Evolutionary conservation across 2,329 filamentous ascomycete species (phyloP), one percentile per base, ranked within the genome.

Genomic region (Exserohilum turcica): DNA sequence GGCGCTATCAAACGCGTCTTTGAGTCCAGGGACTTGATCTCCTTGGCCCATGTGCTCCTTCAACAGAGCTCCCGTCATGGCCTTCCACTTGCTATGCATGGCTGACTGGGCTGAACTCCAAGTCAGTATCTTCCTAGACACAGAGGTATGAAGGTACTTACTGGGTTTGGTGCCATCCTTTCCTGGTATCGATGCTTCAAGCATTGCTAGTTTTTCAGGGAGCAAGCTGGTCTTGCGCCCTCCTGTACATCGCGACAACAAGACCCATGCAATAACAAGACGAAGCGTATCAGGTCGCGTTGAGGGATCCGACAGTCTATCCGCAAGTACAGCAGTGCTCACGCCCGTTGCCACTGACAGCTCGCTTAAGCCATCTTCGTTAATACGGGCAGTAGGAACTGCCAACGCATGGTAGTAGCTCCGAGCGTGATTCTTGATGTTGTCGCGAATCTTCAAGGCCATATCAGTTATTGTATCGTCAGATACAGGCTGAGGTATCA

Each of bases 371-470:
- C 18, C 28, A 0, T 45, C 33, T 15, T 60, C 52, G 13, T 53
- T 43, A 15, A 66, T 42, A 3, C 47, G 38, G 5, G 19, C 16
- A 15, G 36, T 16, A 15, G 44, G 35, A 8, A 60, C 38, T 0
- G 56, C 32, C 2, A 40, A 51, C 2, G 53, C 46, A 28, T 64
- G 57, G 15, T 64, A 68, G 44, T 60, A 68, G 0, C 42, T 59
- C 18, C 56, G 61, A 6, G 61, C 59, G 29, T 68, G 63, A 39
- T 67, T 64, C 29, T 66, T 68, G 57, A 68, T 65, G 13, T 54
- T 60, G 42, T 66, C 62, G 2, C 63, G 60, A 27, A 68, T 61
- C 35, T 52, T 63, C n/a, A 64, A 65, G 7, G 59, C 35, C n/a
- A 60, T 53, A 2, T 46, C 43, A 2, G 51, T 61, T 32, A 68